Percentiles rank a stretch among this genome's conserved stretches.
These are phyloP conservation scores for Helichrysum umbraculigerum DNA, from an alignment of 129 eudicot genomes.

Conservation along the genomic window DNA sequence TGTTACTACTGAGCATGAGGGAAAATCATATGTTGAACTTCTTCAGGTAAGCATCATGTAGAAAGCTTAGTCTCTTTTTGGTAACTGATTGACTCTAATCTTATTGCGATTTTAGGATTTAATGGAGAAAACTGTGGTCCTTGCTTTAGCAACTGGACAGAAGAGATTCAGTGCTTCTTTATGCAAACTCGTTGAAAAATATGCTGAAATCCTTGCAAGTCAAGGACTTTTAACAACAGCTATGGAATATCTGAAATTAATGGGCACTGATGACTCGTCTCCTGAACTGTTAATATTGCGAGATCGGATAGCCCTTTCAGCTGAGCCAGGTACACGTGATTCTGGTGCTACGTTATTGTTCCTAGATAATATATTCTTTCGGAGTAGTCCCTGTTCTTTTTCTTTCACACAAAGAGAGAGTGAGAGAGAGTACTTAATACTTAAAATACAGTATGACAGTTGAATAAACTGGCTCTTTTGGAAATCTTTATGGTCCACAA, in stretches of 20 bases:
- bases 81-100: slow-evolving; percentile 11
- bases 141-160: slow-evolving; percentile 87
- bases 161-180: slow-evolving; percentile 81
- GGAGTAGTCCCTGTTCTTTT: background rate
- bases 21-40: slow-evolving; percentile 74
- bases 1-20: slow-evolving; percentile 60
- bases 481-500: background rate
- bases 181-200: slow-evolving; percentile 90
- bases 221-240: slow-evolving; percentile 90
- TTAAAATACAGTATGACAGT: background rate
- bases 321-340: slow-evolving; percentile 60
- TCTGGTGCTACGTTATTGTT: background rate
- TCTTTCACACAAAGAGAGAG: background rate
- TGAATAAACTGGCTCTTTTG: background rate
- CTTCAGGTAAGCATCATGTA: slow-evolving; percentile 58
- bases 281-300: slow-evolving; percentile 78
- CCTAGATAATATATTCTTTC: background rate
- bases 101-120: slow-evolving; percentile 50
- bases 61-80: slow-evolving; percentile 17
- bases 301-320: slow-evolving; percentile 73
- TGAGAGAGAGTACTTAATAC: background rate
- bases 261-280: slow-evolving; percentile 79
- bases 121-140: slow-evolving; percentile 95
- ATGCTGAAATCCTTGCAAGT: slow-evolving; percentile 91
- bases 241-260: slow-evolving; percentile 72